Conservation (phyloP, 176 grass and related monocot species). For the Guadua angustifolia region DNA sequence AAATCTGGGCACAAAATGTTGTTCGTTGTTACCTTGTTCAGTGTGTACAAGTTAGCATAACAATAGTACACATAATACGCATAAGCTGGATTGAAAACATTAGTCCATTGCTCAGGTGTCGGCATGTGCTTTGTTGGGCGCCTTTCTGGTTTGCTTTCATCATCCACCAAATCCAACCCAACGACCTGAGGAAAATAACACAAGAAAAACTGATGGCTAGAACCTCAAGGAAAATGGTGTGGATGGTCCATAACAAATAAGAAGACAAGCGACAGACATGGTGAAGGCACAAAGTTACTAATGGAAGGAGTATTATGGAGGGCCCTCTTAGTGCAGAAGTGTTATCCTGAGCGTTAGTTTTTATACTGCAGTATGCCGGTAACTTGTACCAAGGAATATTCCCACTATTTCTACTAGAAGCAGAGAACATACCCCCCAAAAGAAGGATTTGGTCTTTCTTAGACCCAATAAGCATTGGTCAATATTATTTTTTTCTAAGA, state of each 20-base stretch:
- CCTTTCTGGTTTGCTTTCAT: constrained; percentile 99
- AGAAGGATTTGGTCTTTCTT: not conserved
- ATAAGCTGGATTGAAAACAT: constrained; percentile 93
- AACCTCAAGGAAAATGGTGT: not conserved
- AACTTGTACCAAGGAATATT: constrained; percentile 15
- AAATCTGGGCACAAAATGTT: not conserved
- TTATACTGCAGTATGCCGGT: not conserved
- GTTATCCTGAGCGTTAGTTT: not conserved
- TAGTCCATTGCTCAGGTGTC: constrained; percentile 86
- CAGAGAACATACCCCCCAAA: not conserved
- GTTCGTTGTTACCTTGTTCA: constrained; percentile 72
- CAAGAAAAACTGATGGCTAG: not conserved
- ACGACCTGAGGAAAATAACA: constrained; percentile 65
- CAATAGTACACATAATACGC: constrained; percentile 96
- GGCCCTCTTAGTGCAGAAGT: not conserved
- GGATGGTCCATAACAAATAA: constrained; percentile 5
- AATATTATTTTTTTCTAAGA: not conserved
- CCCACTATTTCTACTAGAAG: not conserved
- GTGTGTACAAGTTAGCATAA: constrained; percentile 87
- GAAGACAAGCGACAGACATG: not conserved
- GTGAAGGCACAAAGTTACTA: not conserved
- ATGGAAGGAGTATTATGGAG: not conserved
- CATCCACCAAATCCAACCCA: constrained; percentile 97
- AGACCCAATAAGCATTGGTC: not conserved
- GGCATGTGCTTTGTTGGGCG: constrained; percentile 95